Conservation (phyloP, 768 basidiomycete species). For the Sporobolomyces phaffii region DNA sequence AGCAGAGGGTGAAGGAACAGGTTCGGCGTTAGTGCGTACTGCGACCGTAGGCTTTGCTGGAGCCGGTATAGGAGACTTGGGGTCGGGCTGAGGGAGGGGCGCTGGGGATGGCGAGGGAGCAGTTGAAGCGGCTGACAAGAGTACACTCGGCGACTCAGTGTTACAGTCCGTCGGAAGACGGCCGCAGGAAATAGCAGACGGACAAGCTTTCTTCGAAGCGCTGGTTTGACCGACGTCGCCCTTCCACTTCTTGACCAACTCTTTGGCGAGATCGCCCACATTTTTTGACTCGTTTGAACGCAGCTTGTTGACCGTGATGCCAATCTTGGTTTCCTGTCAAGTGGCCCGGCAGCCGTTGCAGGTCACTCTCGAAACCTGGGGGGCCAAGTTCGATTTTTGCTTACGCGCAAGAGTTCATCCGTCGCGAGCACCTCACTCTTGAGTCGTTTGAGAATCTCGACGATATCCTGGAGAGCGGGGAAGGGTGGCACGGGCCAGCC, state of each 20-base stretch:
- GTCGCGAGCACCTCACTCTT: conserved; percentile 40
- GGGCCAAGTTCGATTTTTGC: neutral
- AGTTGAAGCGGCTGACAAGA: conserved; percentile 36
- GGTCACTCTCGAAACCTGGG: too few species aligned
- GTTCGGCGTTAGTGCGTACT: neutral
- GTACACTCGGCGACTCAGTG: too few species aligned
- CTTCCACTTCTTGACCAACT: conserved; percentile 86
- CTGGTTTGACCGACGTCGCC: conserved; percentile 64
- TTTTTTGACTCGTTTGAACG: conserved; percentile 65
- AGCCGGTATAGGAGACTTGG: neutral
- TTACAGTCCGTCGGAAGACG: too few species aligned
- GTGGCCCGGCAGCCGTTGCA: too few species aligned
- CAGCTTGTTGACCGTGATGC: conserved; percentile 85
- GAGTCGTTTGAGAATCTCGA: conserved; percentile 34
- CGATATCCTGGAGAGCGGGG: conserved; percentile 12
- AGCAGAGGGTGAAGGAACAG: neutral
- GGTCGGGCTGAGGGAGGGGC: conserved; percentile 19
- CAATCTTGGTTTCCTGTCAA: conserved; percentile 90
- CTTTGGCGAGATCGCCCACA: conserved; percentile 77
- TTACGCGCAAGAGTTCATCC: conserved; percentile 42
- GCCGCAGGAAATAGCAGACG: too few species aligned
- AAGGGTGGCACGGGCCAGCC: too few species aligned
- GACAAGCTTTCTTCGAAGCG: conserved; percentile 8
- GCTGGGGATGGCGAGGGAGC: conserved; percentile 32
- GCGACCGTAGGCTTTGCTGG: neutral